Conservation (phyloP, 306 rosid species). For the Cucurbita maxima region DNA sequence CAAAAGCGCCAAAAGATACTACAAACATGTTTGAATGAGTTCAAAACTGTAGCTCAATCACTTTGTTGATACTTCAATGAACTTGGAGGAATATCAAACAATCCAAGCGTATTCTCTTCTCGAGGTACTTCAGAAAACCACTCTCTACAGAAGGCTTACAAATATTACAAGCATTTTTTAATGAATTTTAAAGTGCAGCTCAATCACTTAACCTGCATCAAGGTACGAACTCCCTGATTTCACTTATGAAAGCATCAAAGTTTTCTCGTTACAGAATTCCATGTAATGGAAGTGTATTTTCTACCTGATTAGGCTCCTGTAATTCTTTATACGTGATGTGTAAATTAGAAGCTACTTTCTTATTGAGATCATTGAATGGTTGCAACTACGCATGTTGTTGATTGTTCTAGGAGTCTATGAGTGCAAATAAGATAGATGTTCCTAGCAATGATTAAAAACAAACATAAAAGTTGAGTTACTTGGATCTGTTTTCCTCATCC, state of each 20-base stretch:
- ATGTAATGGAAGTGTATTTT: neutral
- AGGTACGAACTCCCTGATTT: neutral
- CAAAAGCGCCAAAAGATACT: constrained; percentile 74
- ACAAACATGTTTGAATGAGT: constrained; percentile 76
- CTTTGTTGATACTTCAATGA: constrained; percentile 33
- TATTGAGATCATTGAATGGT: neutral
- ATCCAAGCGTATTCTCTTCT: constrained; percentile 1
- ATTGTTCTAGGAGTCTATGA: neutral
- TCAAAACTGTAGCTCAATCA: constrained; percentile 53
- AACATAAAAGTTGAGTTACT: neutral
- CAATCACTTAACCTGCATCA: constrained; percentile 22
- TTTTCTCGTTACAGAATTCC: neutral
- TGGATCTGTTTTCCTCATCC: neutral
- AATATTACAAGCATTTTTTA: constrained; percentile 60
- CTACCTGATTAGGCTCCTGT: neutral
- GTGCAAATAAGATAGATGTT: neutral
- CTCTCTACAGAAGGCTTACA: constrained; percentile 57
- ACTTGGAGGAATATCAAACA: constrained; percentile 4
- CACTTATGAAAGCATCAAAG: neutral
- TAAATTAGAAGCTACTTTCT: neutral
- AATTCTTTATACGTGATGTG: neutral
- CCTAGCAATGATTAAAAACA: neutral
- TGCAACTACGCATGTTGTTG: neutral
- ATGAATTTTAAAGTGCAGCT: constrained; percentile 55
- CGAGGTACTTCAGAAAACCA: constrained; percentile 48